Conservation (phyloP, 78 protist genomes). For the Guillardia theta region DNA sequence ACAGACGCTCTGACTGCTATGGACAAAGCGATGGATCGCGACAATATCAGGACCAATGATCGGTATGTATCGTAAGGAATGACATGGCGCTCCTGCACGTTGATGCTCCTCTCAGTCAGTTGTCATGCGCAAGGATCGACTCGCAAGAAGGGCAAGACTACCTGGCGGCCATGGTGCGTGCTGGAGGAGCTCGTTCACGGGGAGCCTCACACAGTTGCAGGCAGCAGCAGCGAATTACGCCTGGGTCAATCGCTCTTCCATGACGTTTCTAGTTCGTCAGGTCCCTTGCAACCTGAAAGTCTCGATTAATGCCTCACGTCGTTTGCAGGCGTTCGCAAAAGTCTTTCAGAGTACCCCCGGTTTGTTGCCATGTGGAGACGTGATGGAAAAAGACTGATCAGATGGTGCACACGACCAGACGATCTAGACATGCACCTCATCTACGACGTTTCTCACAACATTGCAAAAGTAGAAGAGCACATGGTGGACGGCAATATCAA, state of each 20-base stretch:
- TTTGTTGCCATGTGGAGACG: no score
- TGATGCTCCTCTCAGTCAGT: no score
- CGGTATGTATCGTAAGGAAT: no score
- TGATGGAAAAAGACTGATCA: no score
- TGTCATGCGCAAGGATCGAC: constrained; percentile 67
- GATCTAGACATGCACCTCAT: constrained; percentile 91
- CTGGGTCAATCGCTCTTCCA: constrained; percentile 85
- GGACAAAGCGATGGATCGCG: constrained; percentile 86
- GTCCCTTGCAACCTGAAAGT: neutral
- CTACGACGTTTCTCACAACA: constrained; percentile 94
- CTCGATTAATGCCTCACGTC: neutral
- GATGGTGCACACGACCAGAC: no score
- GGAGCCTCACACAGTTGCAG: constrained; percentile 38
- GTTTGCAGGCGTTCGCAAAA: constrained; percentile 71
- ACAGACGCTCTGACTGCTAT: constrained; percentile 87
- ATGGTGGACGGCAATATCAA: constrained; percentile 78
- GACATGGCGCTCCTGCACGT: no score
- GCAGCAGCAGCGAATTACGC: constrained; percentile 90
- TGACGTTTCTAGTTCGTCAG: constrained; percentile 83
- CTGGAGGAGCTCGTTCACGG: constrained; percentile 43
- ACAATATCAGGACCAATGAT: constrained; percentile 80
- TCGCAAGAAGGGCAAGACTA: constrained; percentile 60
- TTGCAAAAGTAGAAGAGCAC: constrained; percentile 84
- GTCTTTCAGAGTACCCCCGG: constrained; percentile 78
- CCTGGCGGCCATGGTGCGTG: constrained; percentile 82